Percentiles rank a stretch among this genome's conserved stretches.
Conservation (phyloP, 768 basidiomycete genomes). For the Serendipita indica region DNA sequence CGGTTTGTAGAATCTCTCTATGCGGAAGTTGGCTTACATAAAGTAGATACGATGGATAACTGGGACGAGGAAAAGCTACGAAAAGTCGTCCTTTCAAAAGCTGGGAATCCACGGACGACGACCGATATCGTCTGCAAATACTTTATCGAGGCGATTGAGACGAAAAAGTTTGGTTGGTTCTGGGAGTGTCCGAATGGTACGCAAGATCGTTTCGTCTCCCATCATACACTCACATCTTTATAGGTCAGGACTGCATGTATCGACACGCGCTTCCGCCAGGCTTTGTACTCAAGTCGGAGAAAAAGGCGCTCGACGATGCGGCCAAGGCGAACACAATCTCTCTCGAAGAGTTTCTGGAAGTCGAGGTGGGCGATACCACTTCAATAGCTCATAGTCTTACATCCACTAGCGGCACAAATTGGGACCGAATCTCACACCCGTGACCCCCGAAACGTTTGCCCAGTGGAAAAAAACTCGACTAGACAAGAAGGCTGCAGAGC, state of each 20-base stretch:
- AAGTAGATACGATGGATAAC: slow-evolving; percentile 83
- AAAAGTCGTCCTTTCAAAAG: slow-evolving; percentile 72
- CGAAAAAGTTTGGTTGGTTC: slow-evolving; percentile 88
- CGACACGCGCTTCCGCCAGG: slow-evolving; percentile 92
- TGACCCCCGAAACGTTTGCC: slow-evolving; percentile 82
- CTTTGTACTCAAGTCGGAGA: slow-evolving; percentile 88
- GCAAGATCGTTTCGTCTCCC: too few species aligned
- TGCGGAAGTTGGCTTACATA: slow-evolving; percentile 3
- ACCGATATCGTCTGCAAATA: slow-evolving; percentile 98
- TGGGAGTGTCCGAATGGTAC: slow-evolving; percentile 81
- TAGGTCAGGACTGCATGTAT: slow-evolving; percentile 67
- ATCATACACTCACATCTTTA: slow-evolving; percentile 7
- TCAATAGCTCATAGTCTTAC: background rate
- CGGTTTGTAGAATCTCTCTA: slow-evolving; percentile 30
- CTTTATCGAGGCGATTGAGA: slow-evolving; percentile 94
- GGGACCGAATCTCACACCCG: slow-evolving; percentile 76
- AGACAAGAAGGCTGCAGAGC: slow-evolving; percentile 89
- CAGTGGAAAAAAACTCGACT: slow-evolving; percentile 89
- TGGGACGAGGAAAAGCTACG: slow-evolving; percentile 95
- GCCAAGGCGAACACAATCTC: slow-evolving; percentile 81
- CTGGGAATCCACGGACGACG: slow-evolving; percentile 79
- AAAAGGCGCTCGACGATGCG: slow-evolving; percentile 80
- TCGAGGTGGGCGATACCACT: slow-evolving; percentile 47
- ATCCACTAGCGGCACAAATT: slow-evolving; percentile 76
- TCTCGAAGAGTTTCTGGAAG: slow-evolving; percentile 92